These are phyloP conservation scores for Chlorella sp. DNA, from an alignment of 139 green algal species.

Conservation along the genomic window DNA sequence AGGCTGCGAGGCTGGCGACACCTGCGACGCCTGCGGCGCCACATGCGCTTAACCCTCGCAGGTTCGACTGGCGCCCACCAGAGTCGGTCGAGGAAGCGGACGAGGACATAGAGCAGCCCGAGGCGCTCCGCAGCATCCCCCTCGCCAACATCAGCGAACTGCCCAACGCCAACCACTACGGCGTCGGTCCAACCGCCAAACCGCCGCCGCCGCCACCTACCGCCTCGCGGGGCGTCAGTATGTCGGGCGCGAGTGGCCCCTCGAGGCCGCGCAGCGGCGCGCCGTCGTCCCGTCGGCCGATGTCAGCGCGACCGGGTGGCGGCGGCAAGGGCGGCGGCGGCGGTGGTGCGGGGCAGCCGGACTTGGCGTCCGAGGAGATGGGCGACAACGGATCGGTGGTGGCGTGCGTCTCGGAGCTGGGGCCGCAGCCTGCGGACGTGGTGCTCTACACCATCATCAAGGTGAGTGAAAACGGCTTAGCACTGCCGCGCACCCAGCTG, in stretches of 20 bases:
- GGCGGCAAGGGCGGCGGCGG: background rate
- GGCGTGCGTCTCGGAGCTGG: background rate
- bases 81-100: constrained; percentile 14
- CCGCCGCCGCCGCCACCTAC: no score
- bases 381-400: background rate
- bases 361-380: background rate
- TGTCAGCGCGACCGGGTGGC: background rate
- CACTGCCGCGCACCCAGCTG: no score
- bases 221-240: background rate
- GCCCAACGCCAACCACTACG: constrained; percentile 1
- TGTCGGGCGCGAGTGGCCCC: background rate
- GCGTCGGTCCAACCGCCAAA: background rate
- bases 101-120: constrained; percentile 2
- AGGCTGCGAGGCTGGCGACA: no score
- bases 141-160: constrained; percentile 7
- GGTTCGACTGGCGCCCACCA: constrained; percentile 27
- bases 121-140: background rate
- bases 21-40: no score
- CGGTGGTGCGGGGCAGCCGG: background rate
- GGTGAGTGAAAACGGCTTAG: background rate
- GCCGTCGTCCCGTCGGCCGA: no score
- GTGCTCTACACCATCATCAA: constrained; percentile 11
- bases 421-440: background rate
- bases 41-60: no score
- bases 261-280: background rate